Evolutionary conservation across 176 grass and related monocot genomes (phyloP).

Genomic region (Calamus simplicifolius): DNA sequence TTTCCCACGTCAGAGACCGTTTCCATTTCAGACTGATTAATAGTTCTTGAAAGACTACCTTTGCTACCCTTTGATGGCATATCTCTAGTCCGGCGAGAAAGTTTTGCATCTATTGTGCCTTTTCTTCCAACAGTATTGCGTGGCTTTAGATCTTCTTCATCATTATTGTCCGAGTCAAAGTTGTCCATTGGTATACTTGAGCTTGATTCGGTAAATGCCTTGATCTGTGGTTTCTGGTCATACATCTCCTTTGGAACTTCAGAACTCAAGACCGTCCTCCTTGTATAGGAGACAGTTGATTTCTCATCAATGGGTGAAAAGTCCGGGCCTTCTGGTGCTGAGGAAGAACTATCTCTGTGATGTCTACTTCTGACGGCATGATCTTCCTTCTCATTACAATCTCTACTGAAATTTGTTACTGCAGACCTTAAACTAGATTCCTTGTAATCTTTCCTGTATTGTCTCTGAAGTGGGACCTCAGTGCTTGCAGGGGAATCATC

Average conservation of each 20-base stretch:
- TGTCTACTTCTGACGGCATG: background rate
- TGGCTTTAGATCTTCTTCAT: conserved; percentile 25
- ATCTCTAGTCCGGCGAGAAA: conserved; percentile 42
- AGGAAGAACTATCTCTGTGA: background rate
- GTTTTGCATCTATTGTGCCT: conserved; percentile 29
- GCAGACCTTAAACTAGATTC: background rate
- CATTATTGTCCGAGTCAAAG: conserved; percentile 41
- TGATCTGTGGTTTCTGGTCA: conserved; percentile 18
- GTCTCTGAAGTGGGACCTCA: background rate
- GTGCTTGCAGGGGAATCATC: background rate
- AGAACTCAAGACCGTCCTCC: background rate
- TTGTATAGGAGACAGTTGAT: background rate
- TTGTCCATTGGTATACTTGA: conserved; percentile 26
- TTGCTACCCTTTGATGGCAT: conserved; percentile 32
- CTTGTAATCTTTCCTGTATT: background rate
- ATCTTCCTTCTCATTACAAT: background rate
- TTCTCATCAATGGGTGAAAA: background rate
- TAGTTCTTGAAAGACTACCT: conserved; percentile 11
- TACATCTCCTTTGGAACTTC: background rate
- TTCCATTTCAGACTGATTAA: background rate
- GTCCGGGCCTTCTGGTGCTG: background rate
- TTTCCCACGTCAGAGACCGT: background rate
- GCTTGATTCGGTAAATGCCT: conserved; percentile 19
- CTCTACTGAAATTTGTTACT: background rate
- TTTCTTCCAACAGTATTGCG: conserved; percentile 15